phyloP scores from a whole-genome alignment of 2,329 filamentous ascomycete species.

The Colletotrichum camelliae region DNA sequence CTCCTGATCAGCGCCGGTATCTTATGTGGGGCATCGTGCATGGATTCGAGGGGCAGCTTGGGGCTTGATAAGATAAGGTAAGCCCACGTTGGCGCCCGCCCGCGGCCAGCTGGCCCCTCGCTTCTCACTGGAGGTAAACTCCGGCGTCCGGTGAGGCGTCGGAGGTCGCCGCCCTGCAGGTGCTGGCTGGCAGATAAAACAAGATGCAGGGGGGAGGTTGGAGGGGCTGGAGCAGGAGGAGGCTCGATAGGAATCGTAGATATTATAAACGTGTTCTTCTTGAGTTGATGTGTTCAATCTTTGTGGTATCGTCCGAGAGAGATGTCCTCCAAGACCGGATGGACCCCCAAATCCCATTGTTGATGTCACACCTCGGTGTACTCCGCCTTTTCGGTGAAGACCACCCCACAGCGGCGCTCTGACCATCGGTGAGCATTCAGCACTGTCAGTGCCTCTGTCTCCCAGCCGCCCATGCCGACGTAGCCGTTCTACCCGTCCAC shows the following conservation, averaged over 20 bases:
- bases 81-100: not conserved
- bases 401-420: not conserved
- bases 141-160: conserved; percentile 13
- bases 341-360: not conserved
- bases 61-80: conserved; percentile 16
- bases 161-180: conserved; percentile 16
- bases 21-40: conserved; percentile 15
- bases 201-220: not conserved
- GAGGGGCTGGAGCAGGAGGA: not conserved
- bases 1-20: conserved; percentile 21
- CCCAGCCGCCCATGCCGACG: not conserved
- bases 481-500: not conserved
- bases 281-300: not conserved
- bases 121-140: not conserved
- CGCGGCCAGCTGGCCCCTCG: not conserved
- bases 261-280: conserved; percentile 11
- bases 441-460: not conserved
- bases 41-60: conserved; percentile 7
- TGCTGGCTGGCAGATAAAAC: not conserved
- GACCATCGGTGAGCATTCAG: not conserved
- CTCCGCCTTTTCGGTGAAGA: conserved; percentile 11
- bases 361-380: conserved; percentile 5
- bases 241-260: not conserved
- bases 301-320: not conserved
- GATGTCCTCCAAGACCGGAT: not conserved